These are phyloP conservation scores for Hygrocybe punicea DNA, from an alignment of 768 basidiomycete species.

Conservation along the genomic window DNA sequence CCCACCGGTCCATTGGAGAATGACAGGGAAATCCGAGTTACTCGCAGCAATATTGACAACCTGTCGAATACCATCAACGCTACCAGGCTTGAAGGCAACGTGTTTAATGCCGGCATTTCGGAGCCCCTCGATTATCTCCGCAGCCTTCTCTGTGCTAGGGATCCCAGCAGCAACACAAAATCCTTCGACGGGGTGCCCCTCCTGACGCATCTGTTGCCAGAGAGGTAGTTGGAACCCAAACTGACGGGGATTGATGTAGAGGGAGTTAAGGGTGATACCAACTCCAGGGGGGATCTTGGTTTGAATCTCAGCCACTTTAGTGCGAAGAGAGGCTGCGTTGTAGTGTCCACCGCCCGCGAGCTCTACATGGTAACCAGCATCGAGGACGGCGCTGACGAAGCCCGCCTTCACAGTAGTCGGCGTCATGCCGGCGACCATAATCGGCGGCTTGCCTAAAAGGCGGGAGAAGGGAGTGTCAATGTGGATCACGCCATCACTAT, in stretches of 20 bases:
- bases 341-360: conserved; percentile 98
- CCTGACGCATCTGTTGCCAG: conserved; percentile 96
- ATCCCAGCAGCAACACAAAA: conserved; percentile 99
- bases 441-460: conserved; percentile 90
- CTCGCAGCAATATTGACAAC: conserved; percentile 93
- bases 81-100: conserved; percentile 97
- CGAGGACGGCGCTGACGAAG: conserved; percentile 88
- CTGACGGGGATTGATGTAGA: conserved; percentile 98
- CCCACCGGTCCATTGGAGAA: conserved; percentile 98
- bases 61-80: conserved; percentile 95
- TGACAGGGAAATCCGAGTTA: conserved; percentile 94
- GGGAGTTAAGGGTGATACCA: conserved; percentile 88
- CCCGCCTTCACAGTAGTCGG: conserved; percentile 94
- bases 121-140: conserved; percentile 88
- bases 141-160: conserved; percentile 93
- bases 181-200: conserved; percentile 95
- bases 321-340: conserved; percentile 80
- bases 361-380: conserved; percentile 94
- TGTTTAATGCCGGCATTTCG: conserved; percentile 87
- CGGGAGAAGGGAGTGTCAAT: conserved; percentile 97
- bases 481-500: conserved; percentile 87
- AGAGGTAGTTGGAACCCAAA: conserved; percentile 96
- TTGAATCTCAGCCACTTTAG: conserved; percentile 92
- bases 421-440: conserved; percentile 99
- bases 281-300: conserved; percentile 79